These are phyloP conservation scores for Apiospora sp. DNA, from an alignment of 2,329 filamentous ascomycete species.

Conservation along the genomic window DNA sequence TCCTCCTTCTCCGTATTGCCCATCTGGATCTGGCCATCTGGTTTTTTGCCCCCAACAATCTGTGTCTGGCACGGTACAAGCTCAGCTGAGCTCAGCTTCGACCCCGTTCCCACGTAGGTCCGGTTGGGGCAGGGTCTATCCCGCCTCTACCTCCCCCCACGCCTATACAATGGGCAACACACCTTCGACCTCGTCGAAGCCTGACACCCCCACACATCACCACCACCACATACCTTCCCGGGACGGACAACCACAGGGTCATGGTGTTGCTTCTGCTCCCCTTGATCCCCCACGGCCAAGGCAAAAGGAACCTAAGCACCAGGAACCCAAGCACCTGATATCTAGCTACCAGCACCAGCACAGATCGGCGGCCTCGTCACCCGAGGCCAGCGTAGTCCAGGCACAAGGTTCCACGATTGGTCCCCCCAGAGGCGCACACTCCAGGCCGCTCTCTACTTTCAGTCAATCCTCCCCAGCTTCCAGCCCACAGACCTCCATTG, in stretches of 20 bases:
- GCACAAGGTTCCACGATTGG: slow-evolving; percentile 63
- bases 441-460: slow-evolving; percentile 54
- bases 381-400: slow-evolving; percentile 68
- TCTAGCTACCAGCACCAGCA: slow-evolving; percentile 59
- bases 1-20: slow-evolving; percentile 18
- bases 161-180: slow-evolving; percentile 33
- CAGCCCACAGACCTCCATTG: slow-evolving; percentile 41
- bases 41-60: slow-evolving; percentile 7
- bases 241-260: slow-evolving; percentile 33
- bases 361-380: slow-evolving; percentile 61
- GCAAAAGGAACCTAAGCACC: slow-evolving; percentile 58
- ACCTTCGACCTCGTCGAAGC: slow-evolving; percentile 48
- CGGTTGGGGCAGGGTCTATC: slow-evolving; percentile 22
- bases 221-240: slow-evolving; percentile 38
- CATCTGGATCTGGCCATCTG: slow-evolving; percentile 9
- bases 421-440: slow-evolving; percentile 54
- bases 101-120: slow-evolving; percentile 17
- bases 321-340: slow-evolving; percentile 62
- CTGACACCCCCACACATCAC: slow-evolving; percentile 42
- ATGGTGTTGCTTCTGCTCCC: slow-evolving; percentile 28
- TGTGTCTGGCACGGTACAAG: not conserved
- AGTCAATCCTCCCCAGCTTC: slow-evolving; percentile 51
- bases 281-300: slow-evolving; percentile 44
- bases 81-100: slow-evolving; percentile 25
- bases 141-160: slow-evolving; percentile 22